phyloP scores from a whole-genome alignment of 805 yeast genomes.

The Ogataea ramenticola region DNA sequence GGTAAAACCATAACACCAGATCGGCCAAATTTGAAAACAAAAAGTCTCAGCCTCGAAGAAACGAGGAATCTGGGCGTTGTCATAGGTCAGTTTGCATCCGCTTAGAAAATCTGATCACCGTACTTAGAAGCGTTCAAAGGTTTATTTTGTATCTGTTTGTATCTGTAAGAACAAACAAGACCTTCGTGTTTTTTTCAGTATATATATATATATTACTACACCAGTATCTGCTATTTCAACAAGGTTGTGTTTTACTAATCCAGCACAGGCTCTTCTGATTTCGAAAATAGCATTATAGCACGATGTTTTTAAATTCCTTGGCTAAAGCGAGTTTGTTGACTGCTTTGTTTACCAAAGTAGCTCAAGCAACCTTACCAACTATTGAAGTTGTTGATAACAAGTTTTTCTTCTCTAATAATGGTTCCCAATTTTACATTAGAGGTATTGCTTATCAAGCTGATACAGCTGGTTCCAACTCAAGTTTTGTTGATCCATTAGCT shows the following conservation, averaged over 20 bases:
- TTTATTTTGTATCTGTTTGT: too few species aligned
- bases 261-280: not conserved
- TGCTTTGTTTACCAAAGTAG: slow-evolving; percentile 10
- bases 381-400: slow-evolving; percentile 73
- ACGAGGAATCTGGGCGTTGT: not conserved
- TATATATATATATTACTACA: too few species aligned
- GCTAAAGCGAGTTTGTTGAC: slow-evolving; percentile 21
- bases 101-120: too few species aligned
- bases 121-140: too few species aligned
- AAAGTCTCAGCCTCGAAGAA: not conserved
- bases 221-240: too few species aligned
- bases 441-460: slow-evolving; percentile 81
- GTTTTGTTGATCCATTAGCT: slow-evolving; percentile 67
- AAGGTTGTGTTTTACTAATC: not conserved
- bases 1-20: not conserved
- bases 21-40: not conserved
- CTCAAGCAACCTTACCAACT: slow-evolving; percentile 46
- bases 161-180: too few species aligned
- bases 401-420: slow-evolving; percentile 69
- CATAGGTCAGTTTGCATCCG: not conserved
- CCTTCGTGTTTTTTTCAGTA: too few species aligned
- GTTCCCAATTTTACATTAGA: slow-evolving; percentile 68
- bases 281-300: not conserved
- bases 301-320: slow-evolving; percentile 30
- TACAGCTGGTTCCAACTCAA: slow-evolving; percentile 37